phyloP scores from a whole-genome alignment of 257 asterid genomes.

The Ligustrum vulgare region DNA sequence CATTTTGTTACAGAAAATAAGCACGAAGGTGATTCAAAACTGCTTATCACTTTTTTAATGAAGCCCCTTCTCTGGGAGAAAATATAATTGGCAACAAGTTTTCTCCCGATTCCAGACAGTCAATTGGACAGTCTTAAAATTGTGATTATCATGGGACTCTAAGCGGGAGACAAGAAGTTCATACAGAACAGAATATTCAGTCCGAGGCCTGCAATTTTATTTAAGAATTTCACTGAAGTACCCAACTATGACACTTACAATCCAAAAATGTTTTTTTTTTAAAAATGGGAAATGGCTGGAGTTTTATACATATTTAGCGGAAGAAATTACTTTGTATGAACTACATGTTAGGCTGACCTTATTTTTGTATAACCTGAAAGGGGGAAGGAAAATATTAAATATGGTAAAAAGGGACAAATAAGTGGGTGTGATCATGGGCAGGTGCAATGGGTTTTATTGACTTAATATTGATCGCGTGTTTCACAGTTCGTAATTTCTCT shows the following conservation, averaged over 20 bases:
- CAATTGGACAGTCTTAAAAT: slow-evolving; percentile 14
- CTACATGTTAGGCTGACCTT: not conserved
- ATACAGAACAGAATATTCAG: slow-evolving; percentile 5
- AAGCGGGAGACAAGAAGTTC: not conserved
- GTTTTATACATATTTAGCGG: not conserved
- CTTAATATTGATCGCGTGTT: slow-evolving; percentile 26
- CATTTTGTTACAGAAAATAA: slow-evolving; percentile 61
- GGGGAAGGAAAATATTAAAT: slow-evolving; percentile 3
- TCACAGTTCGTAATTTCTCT: slow-evolving; percentile 60
- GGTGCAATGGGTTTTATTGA: slow-evolving; percentile 9
- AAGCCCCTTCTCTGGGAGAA: slow-evolving; percentile 9
- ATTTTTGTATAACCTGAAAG: slow-evolving; percentile 12
- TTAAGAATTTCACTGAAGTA: not conserved
- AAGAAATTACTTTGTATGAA: not conserved
- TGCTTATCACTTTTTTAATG: slow-evolving; percentile 9
- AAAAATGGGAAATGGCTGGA: slow-evolving; percentile 7
- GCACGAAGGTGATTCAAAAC: slow-evolving; percentile 61
- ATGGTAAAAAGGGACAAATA: slow-evolving; percentile 12
- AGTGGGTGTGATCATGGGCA: not conserved
- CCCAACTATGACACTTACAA: not conserved
- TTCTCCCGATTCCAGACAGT: slow-evolving; percentile 10
- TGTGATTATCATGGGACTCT: not conserved
- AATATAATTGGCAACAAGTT: slow-evolving; percentile 3
- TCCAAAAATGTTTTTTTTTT: not conserved
- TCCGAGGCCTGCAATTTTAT: not conserved